Base-by-base conservation (phyloP, 371 early-diverging fungal genomes). In the Mucor indicus region DNA sequence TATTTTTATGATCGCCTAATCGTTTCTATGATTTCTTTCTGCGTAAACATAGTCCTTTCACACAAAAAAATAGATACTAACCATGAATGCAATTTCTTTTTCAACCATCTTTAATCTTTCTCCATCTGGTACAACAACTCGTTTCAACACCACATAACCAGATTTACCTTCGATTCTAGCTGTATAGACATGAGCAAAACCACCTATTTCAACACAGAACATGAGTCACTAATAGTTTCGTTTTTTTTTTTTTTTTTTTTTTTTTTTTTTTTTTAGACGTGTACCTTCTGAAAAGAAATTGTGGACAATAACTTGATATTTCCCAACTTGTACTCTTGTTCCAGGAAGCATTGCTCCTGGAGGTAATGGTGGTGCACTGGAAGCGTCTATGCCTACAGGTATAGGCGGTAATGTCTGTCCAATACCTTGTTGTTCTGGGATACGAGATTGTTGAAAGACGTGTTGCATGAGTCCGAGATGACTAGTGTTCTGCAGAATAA, bases 131-230 rank as follows among this genome's bases (percentile, higher is more conserved):
- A 85, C 85, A 3, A 81, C 85, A 12, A 87, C 83, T 47, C 90
- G 69, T 41, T 94, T 94, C 62, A 94, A 67, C 0, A 91, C 90
- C 12, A 84, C 86, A 35, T 59, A 53, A 10, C 76, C 69, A 9
- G 70, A 62, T 19, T 70, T 75, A 31, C 75, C 69, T 35, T 77
- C 62, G n/a, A 82, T 68, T 5, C 73, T 60, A n/a, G 89, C 92
- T 25, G 88, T 62, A 57, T 94, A 92, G 15, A 94, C 88, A 65
- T 92, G 90, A 1, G 93, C 92, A 60, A 87, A 88, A 3, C 92
- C 93, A 45, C 93, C 93, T 75, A 41, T n/a, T n/a, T n/a, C n/a
- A n/a, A n/a, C n/a, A n/a, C 6, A 32, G 7, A 39, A 1, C 36
- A 23, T n/a, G 17, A 15, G 13, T 19, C 9, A n/a, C 4, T 13